Evolutionary conservation across 1,284 basidiomycete genomes (phyloP).

Genomic region (Trichosporon ovoides): DNA sequence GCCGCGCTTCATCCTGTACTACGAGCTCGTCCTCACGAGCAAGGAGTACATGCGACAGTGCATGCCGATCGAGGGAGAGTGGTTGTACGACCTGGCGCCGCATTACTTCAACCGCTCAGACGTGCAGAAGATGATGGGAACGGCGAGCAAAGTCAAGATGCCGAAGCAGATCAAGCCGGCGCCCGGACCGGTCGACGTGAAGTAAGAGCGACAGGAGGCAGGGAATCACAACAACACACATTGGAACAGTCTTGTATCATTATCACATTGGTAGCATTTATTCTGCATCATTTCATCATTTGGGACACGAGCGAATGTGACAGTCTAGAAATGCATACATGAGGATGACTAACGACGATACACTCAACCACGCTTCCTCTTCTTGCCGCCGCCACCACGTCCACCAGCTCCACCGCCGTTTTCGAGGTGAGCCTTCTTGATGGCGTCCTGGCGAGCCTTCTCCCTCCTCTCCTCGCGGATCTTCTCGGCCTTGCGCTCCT

Average conservation of each 20-base stretch:
- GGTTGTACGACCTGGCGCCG: slow-evolving; percentile 90
- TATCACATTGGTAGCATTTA: neutral
- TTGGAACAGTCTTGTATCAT: neutral
- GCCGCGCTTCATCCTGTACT: slow-evolving; percentile 83
- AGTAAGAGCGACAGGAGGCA: too few relatives aligned
- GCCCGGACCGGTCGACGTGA: neutral
- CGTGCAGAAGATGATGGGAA: slow-evolving; percentile 71
- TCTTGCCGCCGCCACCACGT: slow-evolving; percentile 14
- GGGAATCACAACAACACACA: neutral
- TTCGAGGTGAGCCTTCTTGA: slow-evolving; percentile 40
- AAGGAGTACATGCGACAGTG: slow-evolving; percentile 69
- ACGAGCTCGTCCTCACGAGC: slow-evolving; percentile 63
- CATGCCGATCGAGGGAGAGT: slow-evolving; percentile 93
- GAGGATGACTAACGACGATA: neutral
- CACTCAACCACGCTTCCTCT: slow-evolving; percentile 11
- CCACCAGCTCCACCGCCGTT: slow-evolving; percentile 26
- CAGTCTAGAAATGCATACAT: slow-evolving; percentile 5
- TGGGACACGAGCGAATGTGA: too few relatives aligned
- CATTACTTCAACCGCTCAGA: slow-evolving; percentile 90
- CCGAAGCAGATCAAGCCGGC: slow-evolving; percentile 55
- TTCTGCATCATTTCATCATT: neutral
- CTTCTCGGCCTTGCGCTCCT: slow-evolving; percentile 70
- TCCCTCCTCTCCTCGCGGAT: slow-evolving; percentile 67
- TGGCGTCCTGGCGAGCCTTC: slow-evolving; percentile 51
- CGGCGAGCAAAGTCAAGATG: slow-evolving; percentile 75